Base-by-base conservation (phyloP, 2,329 filamentous ascomycete species). In the Alternaria rosae region DNA sequence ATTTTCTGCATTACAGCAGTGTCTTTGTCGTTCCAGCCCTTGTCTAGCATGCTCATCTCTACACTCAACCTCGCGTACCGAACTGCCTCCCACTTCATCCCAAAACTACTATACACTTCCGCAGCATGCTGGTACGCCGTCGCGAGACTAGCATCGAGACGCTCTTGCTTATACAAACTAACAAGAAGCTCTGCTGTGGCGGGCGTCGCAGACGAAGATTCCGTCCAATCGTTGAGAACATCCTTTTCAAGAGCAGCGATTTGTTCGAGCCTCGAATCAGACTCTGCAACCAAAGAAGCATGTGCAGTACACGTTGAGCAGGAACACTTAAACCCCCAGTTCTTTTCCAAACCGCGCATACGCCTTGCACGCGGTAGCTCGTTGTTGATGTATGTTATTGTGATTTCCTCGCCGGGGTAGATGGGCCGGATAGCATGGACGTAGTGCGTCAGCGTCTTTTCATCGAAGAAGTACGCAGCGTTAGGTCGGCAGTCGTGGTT, bases 301-400 rank as follows among this genome's bases (percentile, higher is more conserved):
- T 79, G 70, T 6, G 78, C 72, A 6, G 73, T 72, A 58, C 81
- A 83, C 10, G 75, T 66, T 5, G 73, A 66, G 66, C 81, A 83
- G 4, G 58, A 57, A 65, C 81, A 83, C 9, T 74, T 69, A 58
- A 83, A 83, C 0, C 80, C 80, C 73, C 80, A 80, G 28, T 77
- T 78, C 9, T 44, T 54, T 53, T 75, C 69, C 5, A 80, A 67
- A 17, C 75, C 68, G 1, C 56, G 61, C 65, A 79, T 72, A 28
- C 81, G 75, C 20, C 68, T 69, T 1, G 63, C 65, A 2, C 77
- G 69, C 6, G 63, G 57, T 17, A 70, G 66, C 55, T 81, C 76
- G 43, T 79, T 76, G 63, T 80, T 77, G 23, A 81, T 76, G 59
- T 82, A 83, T 6, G 80, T 80, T 57, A 82, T 81, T 1, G 76